phyloP scores from a whole-genome alignment of 2,329 filamentous ascomycete species.

The Stenocarpella maydis region DNA sequence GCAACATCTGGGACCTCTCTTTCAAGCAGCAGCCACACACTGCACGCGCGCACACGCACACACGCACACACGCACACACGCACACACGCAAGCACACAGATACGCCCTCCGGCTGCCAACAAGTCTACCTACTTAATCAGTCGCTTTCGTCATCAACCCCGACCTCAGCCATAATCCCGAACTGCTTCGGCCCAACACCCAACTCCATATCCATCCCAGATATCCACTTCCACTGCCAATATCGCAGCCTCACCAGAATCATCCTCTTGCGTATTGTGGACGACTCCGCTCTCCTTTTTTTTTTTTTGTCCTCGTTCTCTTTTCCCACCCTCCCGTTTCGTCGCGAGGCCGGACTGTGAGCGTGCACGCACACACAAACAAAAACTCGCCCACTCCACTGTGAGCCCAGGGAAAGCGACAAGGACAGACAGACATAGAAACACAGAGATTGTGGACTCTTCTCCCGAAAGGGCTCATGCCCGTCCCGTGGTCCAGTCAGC shows the following conservation, averaged over 20 bases:
- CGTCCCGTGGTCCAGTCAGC: not conserved
- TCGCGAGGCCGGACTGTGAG: no score
- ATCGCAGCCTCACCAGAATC: not conserved
- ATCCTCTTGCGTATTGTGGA: not conserved
- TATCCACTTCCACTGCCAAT: not conserved
- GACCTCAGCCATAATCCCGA: not conserved
- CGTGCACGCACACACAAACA: no score
- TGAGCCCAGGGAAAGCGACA: not conserved
- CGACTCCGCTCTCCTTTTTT: not conserved
- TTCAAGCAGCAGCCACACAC: not conserved
- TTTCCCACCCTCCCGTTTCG: no score
- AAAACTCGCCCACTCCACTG: no score
- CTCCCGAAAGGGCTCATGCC: constrained; percentile 16
- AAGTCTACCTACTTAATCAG: not conserved
- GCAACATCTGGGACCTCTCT: not conserved
- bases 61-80: not conserved
- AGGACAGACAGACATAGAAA: no score
- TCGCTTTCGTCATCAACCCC: constrained; percentile 21
- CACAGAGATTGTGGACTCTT: no score
- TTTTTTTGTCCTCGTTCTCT: not conserved
- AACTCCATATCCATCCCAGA: no score
- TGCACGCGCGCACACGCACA: not conserved
- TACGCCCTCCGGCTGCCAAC: no score
- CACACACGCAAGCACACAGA: not conserved
- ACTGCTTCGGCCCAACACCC: constrained; percentile 13